phyloP scores from a whole-genome alignment of 129 eudicot species.

The Flaveria brownii region DNA sequence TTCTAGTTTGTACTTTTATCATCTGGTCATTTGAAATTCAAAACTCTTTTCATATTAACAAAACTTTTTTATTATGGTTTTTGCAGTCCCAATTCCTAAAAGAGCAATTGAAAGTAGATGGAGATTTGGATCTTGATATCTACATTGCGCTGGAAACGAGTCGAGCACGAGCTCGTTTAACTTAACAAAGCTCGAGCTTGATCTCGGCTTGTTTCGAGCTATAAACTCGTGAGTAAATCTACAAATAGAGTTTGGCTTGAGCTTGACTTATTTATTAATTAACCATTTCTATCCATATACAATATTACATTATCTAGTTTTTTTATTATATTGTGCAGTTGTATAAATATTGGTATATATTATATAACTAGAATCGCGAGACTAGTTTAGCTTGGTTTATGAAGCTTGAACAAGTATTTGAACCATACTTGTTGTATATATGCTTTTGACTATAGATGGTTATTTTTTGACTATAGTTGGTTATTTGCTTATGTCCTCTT shows the following conservation, averaged over 20 bases:
- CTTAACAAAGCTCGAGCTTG: not conserved
- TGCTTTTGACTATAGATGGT: too few species aligned
- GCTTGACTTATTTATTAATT: not conserved
- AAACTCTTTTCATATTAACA: not conserved
- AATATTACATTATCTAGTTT: not conserved
- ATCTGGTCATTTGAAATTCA: not conserved
- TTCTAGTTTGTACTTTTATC: not conserved
- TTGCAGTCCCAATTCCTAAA: constrained; percentile 8
- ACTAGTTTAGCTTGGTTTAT: too few species aligned
- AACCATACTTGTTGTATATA: too few species aligned
- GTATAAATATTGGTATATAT: too few species aligned
- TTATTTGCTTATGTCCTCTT: too few species aligned
- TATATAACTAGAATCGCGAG: too few species aligned
- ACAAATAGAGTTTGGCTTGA: not conserved
- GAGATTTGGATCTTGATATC: constrained; percentile 11
- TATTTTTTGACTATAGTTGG: too few species aligned
- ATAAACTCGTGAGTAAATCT: not conserved
- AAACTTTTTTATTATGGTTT: constrained; percentile 2
- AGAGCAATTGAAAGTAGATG: constrained; percentile 11
- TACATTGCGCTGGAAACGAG: not conserved
- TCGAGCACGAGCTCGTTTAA: not conserved
- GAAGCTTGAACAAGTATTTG: too few species aligned
- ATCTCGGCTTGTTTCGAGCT: not conserved
- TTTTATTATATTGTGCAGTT: not conserved
- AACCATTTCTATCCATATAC: not conserved